phyloP scores from a whole-genome alignment of 768 basidiomycete species.

The Russula sp. region DNA sequence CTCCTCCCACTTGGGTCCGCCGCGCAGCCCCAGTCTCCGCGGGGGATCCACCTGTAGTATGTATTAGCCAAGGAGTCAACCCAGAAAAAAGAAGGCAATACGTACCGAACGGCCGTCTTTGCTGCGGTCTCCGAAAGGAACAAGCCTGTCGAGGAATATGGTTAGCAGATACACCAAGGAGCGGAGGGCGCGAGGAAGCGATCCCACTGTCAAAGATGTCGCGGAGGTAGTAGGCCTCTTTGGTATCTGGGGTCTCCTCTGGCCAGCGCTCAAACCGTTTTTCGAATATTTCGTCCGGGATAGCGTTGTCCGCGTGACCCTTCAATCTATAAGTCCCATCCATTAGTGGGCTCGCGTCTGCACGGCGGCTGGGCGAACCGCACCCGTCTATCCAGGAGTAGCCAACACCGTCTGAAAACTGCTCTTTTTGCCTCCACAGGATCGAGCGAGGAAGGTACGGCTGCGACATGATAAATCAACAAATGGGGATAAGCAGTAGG shows the following conservation, averaged over 20 bases:
- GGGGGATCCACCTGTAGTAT: conserved; percentile 74
- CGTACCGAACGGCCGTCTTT: conserved; percentile 82
- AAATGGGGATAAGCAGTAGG: conserved; percentile 2
- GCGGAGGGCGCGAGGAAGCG: conserved; percentile 9
- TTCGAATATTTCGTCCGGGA: conserved; percentile 80
- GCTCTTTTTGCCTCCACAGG: conserved; percentile 98
- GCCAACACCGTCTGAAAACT: conserved; percentile 98
- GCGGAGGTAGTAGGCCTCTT: conserved; percentile 92
- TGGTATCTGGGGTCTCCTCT: conserved; percentile 83
- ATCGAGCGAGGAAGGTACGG: conserved; percentile 92
- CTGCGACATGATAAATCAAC: conserved; percentile 33
- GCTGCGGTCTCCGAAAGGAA: conserved; percentile 88
- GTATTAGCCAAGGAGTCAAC: background rate
- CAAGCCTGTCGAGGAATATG: conserved; percentile 40
- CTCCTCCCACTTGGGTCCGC: conserved; percentile 93
- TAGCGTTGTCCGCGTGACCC: conserved; percentile 64
- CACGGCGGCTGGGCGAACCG: background rate
- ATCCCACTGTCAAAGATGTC: conserved; percentile 81
- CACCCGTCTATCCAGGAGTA: conserved; percentile 99
- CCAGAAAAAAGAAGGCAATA: conserved; percentile 20
- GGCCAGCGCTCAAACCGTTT: conserved; percentile 71
- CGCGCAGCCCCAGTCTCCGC: conserved; percentile 94
- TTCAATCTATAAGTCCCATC: conserved; percentile 58
- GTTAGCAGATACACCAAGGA: background rate
- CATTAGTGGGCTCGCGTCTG: background rate